phyloP scores from a whole-genome alignment of 2,329 filamentous ascomycete genomes.

The Venturia oleaginea region DNA sequence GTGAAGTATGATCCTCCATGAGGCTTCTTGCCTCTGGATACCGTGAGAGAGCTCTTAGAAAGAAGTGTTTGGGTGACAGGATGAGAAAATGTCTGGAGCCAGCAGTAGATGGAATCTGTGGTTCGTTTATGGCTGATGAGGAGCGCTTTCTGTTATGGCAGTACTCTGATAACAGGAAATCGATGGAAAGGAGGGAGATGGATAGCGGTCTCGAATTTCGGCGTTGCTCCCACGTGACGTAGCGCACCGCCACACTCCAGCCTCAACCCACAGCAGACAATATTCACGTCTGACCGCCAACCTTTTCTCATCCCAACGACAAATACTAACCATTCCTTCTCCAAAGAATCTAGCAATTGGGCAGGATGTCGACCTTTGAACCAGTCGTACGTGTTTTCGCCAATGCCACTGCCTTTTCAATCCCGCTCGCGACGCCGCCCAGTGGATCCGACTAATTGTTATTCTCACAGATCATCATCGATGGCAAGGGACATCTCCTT shows the following conservation, averaged over 20 bases:
- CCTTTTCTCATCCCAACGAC: not conserved
- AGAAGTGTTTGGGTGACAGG: not conserved
- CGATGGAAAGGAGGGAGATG: too few relatives aligned
- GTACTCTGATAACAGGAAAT: too few relatives aligned
- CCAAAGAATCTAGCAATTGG: slow-evolving; percentile 14
- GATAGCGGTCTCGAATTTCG: too few relatives aligned
- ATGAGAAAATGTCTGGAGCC: too few relatives aligned
- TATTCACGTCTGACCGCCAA: not conserved
- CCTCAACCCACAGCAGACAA: too few relatives aligned
- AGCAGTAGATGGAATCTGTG: too few relatives aligned
- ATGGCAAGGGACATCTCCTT: slow-evolving; percentile 99
- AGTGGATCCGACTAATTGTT: slow-evolving; percentile 23
- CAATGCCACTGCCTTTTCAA: not conserved
- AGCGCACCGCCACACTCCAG: too few relatives aligned
- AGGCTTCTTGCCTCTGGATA: not conserved
- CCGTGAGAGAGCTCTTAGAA: not conserved
- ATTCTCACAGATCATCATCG: slow-evolving; percentile 75
- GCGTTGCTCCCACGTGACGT: not conserved
- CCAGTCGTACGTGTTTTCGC: slow-evolving; percentile 49
- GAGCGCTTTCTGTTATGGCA: too few relatives aligned
- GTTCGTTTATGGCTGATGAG: too few relatives aligned
- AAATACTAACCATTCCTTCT: slow-evolving; percentile 8
- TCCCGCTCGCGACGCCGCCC: not conserved
- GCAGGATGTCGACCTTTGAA: slow-evolving; percentile 58
- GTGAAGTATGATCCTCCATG: not conserved